Base-by-base conservation (phyloP, 2,329 filamentous ascomycete species). In the Claviceps sorghi region DNA sequence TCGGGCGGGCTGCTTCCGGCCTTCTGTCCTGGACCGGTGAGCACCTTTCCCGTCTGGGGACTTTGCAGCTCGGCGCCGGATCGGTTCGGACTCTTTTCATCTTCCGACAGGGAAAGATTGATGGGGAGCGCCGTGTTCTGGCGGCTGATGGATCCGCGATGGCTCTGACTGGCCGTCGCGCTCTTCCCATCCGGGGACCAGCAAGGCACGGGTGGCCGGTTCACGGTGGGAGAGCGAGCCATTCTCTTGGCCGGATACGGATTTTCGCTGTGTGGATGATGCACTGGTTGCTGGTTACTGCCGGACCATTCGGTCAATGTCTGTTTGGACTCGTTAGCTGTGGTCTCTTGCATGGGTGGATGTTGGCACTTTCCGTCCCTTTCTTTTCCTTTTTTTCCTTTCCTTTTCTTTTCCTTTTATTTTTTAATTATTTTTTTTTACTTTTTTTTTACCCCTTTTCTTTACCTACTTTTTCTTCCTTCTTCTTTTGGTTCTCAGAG, bases 1-100 rank as follows among this genome's bases (percentile, higher is more conserved):
- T 95, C 88, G 57, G 82, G 69, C 36, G 86, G 76, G 62, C 84
- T 83, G 63, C 79, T 76, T 58, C 74, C 75, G 46, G 62, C 58
- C 50, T 67, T 67, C 22, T 68, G 66, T 4, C 62, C 67, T 2
- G 63, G 61, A 10, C 61, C 59, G 6, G 64, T 57, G 54, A 64
- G 57, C 53, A 65, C 58, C 57, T 72, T 75, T n/a, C 65, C 57
- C n/a, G 70, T 67, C 46, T 69, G 69, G 2, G 77, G 77, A 56
- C 77, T 80, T 29, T 73, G 70, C 42, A 74, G 61, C 53, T 79
- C 75, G 2, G 75, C 69, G 49, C 65, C 70, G 7, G 72, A 72
- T 38, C 72, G 71, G 56, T 75, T 77, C 21, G 76, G 76, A 49
- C 77, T 80, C 56, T 72, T 72, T 60, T 82, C 79, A 56, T 82